A percentile compares a stretch with the other conserved stretches of the same genome.
These are phyloP conservation scores for Linnemannia elongata DNA, from an alignment of 192 early-diverging fungal genomes.

Conservation along the genomic window DNA sequence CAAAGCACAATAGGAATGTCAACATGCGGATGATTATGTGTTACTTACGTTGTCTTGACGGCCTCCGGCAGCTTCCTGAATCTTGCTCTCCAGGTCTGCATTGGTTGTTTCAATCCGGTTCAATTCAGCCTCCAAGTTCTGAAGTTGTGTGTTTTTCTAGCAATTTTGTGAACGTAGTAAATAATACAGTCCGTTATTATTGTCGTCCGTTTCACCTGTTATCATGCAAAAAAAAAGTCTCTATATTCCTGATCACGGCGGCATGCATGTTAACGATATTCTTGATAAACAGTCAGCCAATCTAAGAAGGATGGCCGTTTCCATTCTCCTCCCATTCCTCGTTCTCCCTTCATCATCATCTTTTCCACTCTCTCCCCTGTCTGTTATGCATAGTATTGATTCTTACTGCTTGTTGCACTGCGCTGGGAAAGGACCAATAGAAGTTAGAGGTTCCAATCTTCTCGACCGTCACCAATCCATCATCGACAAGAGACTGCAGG, in stretches of 20 bases:
- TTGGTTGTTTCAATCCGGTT: conserved; percentile 59
- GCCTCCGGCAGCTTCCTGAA: conserved; percentile 66
- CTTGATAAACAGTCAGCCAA: background rate
- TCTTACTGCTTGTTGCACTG: conserved; percentile 66
- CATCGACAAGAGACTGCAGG: conserved; percentile 85
- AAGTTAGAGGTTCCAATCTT: conserved; percentile 94
- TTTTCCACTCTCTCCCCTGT: background rate
- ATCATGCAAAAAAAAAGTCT: background rate
- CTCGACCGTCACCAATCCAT: conserved; percentile 81
- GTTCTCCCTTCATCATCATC: background rate
- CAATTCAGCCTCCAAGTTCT: conserved; percentile 64
- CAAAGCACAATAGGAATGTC: background rate
- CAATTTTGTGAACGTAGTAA: conserved; percentile 8
- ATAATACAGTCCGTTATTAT: background rate
- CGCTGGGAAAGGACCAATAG: conserved; percentile 92
- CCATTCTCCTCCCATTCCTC: background rate
- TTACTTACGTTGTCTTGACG: conserved; percentile 75
- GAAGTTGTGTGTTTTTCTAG: conserved; percentile 66
- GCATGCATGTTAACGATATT: background rate
- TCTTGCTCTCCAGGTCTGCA: conserved; percentile 58
- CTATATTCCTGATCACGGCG: background rate
- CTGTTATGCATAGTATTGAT: background rate
- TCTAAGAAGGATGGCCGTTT: background rate
- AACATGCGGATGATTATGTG: background rate
- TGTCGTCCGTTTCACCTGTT: background rate